Evolutionary conservation across 2,329 filamentous ascomycete species (phyloP), one percentile per base, ranked within the genome.

Genomic region (Fusarium denticulatum): DNA sequence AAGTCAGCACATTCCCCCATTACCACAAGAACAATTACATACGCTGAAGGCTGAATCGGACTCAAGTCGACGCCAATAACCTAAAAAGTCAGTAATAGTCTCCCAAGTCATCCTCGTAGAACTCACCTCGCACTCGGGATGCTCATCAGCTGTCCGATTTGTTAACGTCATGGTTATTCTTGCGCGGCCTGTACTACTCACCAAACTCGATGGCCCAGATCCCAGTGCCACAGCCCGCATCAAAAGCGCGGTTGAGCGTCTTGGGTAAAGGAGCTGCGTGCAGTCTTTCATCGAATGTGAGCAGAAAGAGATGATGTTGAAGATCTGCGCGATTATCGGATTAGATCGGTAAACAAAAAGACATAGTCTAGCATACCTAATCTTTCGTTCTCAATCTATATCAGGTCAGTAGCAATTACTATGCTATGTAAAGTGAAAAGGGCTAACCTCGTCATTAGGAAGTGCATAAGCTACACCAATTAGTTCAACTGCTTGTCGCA

Each of bases 191-290:
- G 12, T 22, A 5, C 2, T 20, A 63, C 69, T 10, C 39, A 73
- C 71, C 71, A 26, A 73, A 72, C 1, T 73, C 71, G 14, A 73
- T 73, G 6, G 71, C 47, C 71, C 67, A 72, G 30, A 72, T 71
- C 20, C 69, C 69, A 5, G 67, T 71, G 3, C 69, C 69, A 7
- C 61, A 67, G 7, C 69, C 69, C 4, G 67, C 67, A 42, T 72
- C 69, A 15, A 72, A 56, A 0, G n/a, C 69, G 0, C 71, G 69
- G 3, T 18, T 42, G 0, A 66, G 28, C 0, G 45, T 46, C 2
- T 60, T 37, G 0, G 36, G 30, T 6, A 72, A 28, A 1, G 71
- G 60, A 3, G 65, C 69, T 13, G 37, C 20, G 5, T 72, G 65
- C 0, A 73, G 26, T 28, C 45, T 56, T 20, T 59, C 69, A 0